Evolutionary conservation across 805 yeast species (phyloP), one percentile per base, ranked within the genome.

Genomic region (Wickerhamomyces tratensis): DNA sequence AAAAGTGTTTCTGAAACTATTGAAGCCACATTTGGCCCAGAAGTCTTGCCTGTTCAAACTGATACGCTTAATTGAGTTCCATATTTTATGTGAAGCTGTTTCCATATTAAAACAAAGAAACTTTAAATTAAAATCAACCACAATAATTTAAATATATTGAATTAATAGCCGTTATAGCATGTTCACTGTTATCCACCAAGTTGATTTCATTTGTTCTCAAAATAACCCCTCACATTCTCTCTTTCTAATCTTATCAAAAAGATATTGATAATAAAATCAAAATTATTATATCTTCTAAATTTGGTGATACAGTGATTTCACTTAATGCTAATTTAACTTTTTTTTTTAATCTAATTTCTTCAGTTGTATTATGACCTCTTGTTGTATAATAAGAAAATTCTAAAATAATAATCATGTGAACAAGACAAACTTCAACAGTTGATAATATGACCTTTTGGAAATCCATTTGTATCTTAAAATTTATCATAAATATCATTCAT

Each of bases 11-110:
- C 7, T 27, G 30, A 27, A 10, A 49, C 53, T 1, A 35, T 52
- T 14, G 52, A 43, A 25, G 39, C 53, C 4, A 49, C 52, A 1
- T 53, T 42, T 36, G 53, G 50, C 5, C 20, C 20, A 20, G 20
- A 20, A 20, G 20, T 20, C 20, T 20, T 20, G 20, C 20, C 20
- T 20, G 20, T 20, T 20, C 20, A 20, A 20, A 20, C 20, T 20
- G 20, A 20, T 20, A 20, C 4, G 20, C 4, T 20, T 20, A 4
- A 20, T 20, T 20, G 20, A 20, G 20, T 20, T 20, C 20, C 20
- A 20, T 20, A 20, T 20, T 20, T 20, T 20, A 20, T 20, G 20
- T 20, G 4, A 20, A 20, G 20, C 20, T 4, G 20, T 20, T 20
- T 20, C 20, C 4, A 20, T 20, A 20, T 4, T 20, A 20, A 4